Evolutionary conservation across 169 alveolate genomes (phyloP), one percentile per base, ranked within the genome.

Genomic region (Eimeria sp.): DNA sequence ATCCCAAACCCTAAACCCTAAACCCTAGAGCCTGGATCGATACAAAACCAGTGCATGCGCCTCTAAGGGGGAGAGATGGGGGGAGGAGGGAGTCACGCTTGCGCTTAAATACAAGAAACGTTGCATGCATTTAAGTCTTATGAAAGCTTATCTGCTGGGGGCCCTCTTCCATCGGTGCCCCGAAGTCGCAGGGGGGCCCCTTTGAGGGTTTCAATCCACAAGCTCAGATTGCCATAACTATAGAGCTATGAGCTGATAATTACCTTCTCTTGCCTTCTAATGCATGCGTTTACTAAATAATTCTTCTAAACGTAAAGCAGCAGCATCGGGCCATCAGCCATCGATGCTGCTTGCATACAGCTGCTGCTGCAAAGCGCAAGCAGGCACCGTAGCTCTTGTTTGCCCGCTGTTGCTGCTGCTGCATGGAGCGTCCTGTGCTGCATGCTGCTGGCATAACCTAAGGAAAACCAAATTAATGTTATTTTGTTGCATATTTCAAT

Each of bases 1-100:
- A 73, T 57, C 84, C 84, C 40, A 73, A 43, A 73, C 84, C 84
- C 58, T 73, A 73, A 73, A 73, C 84, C 84, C 84, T 73, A 30
- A 34, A 73, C 84, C 84, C 84, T 73, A 11, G 5, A 40, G 57
- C 58, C 84, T 13, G 40, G 40, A 34, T 34, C 40, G 40, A 34
- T 34, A 34, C 40, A 18, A 30, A n/a, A 43, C 75, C 75, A 2
- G 1, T 5, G 70, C n/a, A 61, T 18, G 70, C 9, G 70, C n/a
- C n/a, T n/a, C 27, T 16, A 3, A 5, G 70, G 70, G n/a, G 70
- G 70, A 54, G 70, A 13, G 11, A 14, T 61, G 70, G 70, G 27
- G 27, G 70, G 9, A 61, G 70, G 20, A 18, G 5, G 70, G 20
- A 16, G 20, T 34, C 70, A 61, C 2, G 11, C 5, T 4, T 4